phyloP scores from a whole-genome alignment of 1,284 basidiomycete genomes.

The Ustilago shanxiensis region DNA sequence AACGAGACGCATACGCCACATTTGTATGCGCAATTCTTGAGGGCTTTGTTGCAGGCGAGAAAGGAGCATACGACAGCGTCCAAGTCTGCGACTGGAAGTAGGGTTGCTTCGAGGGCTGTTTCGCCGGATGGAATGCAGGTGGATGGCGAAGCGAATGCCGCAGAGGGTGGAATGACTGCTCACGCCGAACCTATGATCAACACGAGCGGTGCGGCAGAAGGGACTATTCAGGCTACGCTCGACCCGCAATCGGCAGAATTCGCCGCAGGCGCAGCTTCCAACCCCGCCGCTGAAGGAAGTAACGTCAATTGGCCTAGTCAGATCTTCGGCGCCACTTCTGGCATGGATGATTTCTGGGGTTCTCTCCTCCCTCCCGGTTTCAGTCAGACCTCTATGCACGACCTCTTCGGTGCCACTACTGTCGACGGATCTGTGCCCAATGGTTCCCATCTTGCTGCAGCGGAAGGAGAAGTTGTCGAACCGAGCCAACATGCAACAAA shows the following conservation, averaged over 20 bases:
- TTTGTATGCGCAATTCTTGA: conserved; percentile 64
- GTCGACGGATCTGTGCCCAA: conserved; percentile 8
- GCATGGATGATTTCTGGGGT: conserved; percentile 61
- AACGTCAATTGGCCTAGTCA: conserved; percentile 39
- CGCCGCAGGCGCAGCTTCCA: background rate
- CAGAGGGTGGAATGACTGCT: background rate
- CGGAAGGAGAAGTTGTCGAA: conserved; percentile 21
- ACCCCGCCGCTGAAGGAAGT: conserved; percentile 10
- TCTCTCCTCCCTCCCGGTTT: conserved; percentile 61
- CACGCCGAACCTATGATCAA: background rate
- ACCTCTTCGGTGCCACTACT: conserved; percentile 39
- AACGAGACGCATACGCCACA: conserved; percentile 66
- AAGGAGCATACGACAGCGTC: conserved; percentile 52
- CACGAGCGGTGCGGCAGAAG: background rate
- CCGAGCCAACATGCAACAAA: conserved; percentile 34
- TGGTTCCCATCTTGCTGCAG: conserved; percentile 9
- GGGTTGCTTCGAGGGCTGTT: conserved; percentile 40
- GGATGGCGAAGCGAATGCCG: conserved; percentile 3
- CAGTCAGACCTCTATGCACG: conserved; percentile 46
- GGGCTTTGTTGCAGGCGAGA: conserved; percentile 60
- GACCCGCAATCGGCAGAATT: conserved; percentile 15
- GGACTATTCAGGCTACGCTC: conserved; percentile 10
- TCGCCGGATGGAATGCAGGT: conserved; percentile 32
- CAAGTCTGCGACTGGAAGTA: conserved; percentile 43
- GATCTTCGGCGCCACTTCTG: conserved; percentile 38